Percentiles rank a stretch among this genome's conserved stretches.
Evolutionary conservation across 1,139 yeast genomes (phyloP).

Genomic region (Hansenula sp.): DNA sequence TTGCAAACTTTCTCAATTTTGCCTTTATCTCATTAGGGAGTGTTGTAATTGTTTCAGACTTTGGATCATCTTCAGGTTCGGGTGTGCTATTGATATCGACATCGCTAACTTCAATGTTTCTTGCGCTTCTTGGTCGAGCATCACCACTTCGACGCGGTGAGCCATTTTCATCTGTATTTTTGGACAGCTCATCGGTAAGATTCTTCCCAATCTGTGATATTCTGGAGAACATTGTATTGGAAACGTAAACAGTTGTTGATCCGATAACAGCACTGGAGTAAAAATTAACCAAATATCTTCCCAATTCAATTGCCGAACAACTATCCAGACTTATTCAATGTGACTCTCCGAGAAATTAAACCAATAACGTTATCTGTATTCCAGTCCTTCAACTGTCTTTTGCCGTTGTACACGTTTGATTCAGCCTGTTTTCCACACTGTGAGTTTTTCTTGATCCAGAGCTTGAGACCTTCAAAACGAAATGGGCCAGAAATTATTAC

Average conservation of each 20-base stretch:
- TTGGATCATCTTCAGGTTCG: constrained; percentile 4
- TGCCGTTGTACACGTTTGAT: too few species aligned
- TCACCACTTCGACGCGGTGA: constrained; percentile 11
- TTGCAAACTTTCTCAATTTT: constrained; percentile 71
- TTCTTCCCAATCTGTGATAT: constrained; percentile 61
- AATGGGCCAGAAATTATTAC: too few species aligned
- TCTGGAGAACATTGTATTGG: constrained; percentile 53
- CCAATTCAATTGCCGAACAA: too few species aligned
- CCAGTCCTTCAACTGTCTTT: too few species aligned
- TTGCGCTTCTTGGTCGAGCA: not conserved
- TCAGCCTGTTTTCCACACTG: too few species aligned
- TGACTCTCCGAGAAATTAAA: too few species aligned
- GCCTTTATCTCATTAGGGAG: constrained; percentile 53
- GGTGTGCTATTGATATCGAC: not conserved
- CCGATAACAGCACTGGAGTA: not conserved
- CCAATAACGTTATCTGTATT: too few species aligned
- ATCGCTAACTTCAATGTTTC: not conserved
- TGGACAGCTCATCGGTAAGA: constrained; percentile 53
- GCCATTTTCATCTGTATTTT: constrained; percentile 26
- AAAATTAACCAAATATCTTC: too few species aligned
- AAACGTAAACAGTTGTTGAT: not conserved
- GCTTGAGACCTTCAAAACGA: too few species aligned
- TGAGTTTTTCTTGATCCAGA: too few species aligned
- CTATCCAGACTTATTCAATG: too few species aligned
- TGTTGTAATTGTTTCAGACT: constrained; percentile 6